phyloP scores from a whole-genome alignment of 1,284 basidiomycete genomes.

The Ceratobasidium sp. region DNA sequence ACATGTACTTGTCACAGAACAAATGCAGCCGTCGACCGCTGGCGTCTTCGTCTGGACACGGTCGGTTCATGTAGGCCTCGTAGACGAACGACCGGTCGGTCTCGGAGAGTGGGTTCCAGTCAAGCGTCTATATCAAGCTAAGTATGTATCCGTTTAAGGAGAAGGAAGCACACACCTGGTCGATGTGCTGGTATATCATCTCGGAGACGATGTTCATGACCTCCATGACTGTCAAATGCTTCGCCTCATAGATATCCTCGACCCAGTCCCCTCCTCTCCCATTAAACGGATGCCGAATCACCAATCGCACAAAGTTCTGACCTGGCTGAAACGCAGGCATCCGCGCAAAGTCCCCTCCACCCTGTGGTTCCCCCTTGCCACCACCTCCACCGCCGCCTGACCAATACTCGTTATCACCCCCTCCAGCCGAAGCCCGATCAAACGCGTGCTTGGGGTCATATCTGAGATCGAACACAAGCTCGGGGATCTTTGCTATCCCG shows the following conservation, averaged over 20 bases:
- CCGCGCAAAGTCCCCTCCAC: background rate
- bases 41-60: constrained; percentile 40
- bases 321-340: constrained; percentile 36
- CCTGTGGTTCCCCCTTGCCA: background rate
- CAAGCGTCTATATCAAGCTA: background rate
- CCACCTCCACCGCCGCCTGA: background rate
- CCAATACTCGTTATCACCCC: background rate
- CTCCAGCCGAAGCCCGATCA: constrained; percentile 6
- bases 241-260: constrained; percentile 28
- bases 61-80: constrained; percentile 38
- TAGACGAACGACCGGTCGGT: constrained; percentile 30
- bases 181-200: constrained; percentile 37
- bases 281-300: constrained; percentile 43
- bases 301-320: constrained; percentile 23
- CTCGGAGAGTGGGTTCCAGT: constrained; percentile 33
- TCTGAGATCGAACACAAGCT: constrained; percentile 38
- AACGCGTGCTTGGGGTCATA: constrained; percentile 38
- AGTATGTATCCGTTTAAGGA: background rate
- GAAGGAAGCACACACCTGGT: constrained; percentile 22
- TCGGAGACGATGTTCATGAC: constrained; percentile 31
- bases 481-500: constrained; percentile 33
- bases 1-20: constrained; percentile 42
- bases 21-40: constrained; percentile 22
- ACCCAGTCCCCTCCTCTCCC: constrained; percentile 31
- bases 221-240: constrained; percentile 32